phyloP scores from a whole-genome alignment of 768 basidiomycete genomes.

The Boletus sensibilis region DNA sequence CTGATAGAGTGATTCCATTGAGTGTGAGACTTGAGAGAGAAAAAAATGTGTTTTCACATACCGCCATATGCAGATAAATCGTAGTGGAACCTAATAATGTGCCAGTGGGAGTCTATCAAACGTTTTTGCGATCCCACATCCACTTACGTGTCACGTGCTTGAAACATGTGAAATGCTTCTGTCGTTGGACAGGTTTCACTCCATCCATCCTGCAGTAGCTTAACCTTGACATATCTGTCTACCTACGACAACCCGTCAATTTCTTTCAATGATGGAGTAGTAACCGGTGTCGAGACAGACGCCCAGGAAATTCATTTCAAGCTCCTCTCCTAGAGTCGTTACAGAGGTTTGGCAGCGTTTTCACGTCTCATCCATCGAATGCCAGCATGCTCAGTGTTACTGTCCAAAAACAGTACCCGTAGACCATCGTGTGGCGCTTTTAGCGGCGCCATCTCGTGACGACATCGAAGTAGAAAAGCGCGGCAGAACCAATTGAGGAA shows the following conservation, averaged over 20 bases:
- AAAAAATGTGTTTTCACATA: slow-evolving; percentile 26
- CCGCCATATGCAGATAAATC: slow-evolving; percentile 37
- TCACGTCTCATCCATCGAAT: neutral
- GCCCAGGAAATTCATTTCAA: neutral
- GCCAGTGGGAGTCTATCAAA: slow-evolving; percentile 6
- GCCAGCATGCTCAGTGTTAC: neutral
- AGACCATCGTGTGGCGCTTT: neutral
- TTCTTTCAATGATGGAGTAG: too few relatives aligned
- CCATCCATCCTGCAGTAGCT: too few relatives aligned
- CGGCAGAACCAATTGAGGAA: neutral
- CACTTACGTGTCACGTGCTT: neutral
- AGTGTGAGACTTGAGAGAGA: slow-evolving; percentile 13
- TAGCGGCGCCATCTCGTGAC: neutral
- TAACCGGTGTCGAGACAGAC: too few relatives aligned
- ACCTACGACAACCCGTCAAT: neutral
- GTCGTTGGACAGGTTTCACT: too few relatives aligned
- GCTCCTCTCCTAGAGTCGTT: neutral
- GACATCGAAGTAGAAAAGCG: neutral
- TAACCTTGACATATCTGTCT: neutral
- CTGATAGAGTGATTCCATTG: slow-evolving; percentile 18
- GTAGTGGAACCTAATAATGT: slow-evolving; percentile 3
- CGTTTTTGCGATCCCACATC: neutral
- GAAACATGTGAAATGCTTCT: neutral
- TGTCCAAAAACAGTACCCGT: neutral
- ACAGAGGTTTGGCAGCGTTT: neutral